Conservation (phyloP, 1,139 yeast species). For the Sugiyamaella sp. region DNA sequence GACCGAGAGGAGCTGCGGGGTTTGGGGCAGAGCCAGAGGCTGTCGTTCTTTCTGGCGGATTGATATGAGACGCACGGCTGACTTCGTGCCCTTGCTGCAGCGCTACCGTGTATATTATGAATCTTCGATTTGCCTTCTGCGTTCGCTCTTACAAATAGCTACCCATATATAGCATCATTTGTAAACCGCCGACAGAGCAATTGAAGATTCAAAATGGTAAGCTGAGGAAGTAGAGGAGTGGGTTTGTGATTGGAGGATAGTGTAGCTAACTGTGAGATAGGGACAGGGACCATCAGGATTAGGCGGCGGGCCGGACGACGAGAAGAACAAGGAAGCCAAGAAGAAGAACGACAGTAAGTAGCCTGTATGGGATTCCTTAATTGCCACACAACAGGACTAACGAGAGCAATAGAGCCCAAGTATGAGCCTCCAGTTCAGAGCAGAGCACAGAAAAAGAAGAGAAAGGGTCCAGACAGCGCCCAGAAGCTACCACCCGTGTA, state of each 20-base stretch:
- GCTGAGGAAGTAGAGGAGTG: not conserved
- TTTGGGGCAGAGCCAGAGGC: too few species aligned
- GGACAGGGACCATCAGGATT: constrained; percentile 84
- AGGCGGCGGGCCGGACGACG: constrained; percentile 65
- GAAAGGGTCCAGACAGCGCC: constrained; percentile 91
- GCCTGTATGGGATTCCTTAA: too few species aligned
- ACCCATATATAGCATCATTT: not conserved
- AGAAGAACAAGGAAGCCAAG: constrained; percentile 68
- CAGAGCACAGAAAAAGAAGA: constrained; percentile 73
- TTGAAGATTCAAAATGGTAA: constrained; percentile 3
- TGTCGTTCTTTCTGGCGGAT: too few species aligned
- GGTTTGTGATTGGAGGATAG: not conserved
- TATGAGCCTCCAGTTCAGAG: constrained; percentile 99
- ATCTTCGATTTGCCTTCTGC: constrained; percentile 9
- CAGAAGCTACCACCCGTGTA: constrained; percentile 82
- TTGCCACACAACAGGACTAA: too few species aligned
- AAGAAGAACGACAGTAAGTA: constrained; percentile 44
- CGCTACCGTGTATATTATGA: constrained; percentile 6
- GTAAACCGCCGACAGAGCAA: not conserved
- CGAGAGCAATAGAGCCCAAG: constrained; percentile 64
- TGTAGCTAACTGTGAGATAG: constrained; percentile 39
- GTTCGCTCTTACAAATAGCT: constrained; percentile 7
- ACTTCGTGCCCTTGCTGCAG: not conserved
- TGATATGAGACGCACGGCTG: not conserved
- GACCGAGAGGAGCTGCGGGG: too few species aligned